Percentiles rank a stretch among this genome's conserved stretches.
Conservation (phyloP, 495 filamentous ascomycete genomes). For the Penicillium bialowiezense region DNA sequence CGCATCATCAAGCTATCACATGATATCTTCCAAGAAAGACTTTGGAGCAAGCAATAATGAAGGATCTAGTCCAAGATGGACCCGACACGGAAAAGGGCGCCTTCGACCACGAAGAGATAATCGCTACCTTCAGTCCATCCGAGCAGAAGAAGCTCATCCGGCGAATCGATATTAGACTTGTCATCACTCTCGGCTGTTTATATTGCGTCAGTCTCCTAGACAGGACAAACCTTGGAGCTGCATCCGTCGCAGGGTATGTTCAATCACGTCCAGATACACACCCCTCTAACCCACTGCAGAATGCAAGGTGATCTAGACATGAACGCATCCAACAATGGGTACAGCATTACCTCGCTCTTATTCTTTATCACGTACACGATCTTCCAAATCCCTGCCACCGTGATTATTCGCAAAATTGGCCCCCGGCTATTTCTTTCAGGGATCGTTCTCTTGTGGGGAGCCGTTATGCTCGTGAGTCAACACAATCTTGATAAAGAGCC, state of each 20-base stretch:
- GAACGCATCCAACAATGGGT: constrained; percentile 7
- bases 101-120: constrained; percentile 1
- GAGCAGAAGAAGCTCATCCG: constrained; percentile 10
- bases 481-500: no score
- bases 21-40: no score
- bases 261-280: background rate
- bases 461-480: constrained; percentile 44
- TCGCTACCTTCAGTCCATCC: background rate
- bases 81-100: background rate
- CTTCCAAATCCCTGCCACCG: constrained; percentile 28
- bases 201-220: constrained; percentile 9
- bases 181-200: constrained; percentile 5
- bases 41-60: background rate
- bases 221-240: constrained; percentile 6
- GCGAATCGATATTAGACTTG: constrained; percentile 4
- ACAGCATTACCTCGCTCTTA: constrained; percentile 4
- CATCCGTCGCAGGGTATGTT: constrained; percentile 7
- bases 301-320: constrained; percentile 8
- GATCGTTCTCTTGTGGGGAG: constrained; percentile 47
- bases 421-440: constrained; percentile 47
- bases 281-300: background rate
- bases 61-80: background rate
- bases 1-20: no score
- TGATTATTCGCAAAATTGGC: constrained; percentile 53
- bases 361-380: constrained; percentile 18